These are phyloP conservation scores for Hypholoma sublateritium DNA, from an alignment of 768 basidiomycete species.

Conservation along the genomic window DNA sequence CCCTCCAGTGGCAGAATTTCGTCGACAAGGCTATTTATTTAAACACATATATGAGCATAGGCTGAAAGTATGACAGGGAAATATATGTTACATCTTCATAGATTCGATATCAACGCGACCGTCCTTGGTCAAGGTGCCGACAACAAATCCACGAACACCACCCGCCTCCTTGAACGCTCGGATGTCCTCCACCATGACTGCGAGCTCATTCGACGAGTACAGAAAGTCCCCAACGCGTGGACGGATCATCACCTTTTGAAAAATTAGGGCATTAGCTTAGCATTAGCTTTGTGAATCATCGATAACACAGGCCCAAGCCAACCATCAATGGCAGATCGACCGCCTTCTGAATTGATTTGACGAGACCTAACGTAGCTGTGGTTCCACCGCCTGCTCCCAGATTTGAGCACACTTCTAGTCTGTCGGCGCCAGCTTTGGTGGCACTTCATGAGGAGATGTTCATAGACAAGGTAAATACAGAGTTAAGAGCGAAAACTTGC, in stretches of 20 bases:
- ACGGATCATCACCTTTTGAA: constrained; percentile 70
- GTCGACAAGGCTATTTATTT: constrained; percentile 47
- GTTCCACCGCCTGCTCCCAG: constrained; percentile 76
- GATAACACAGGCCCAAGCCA: not conserved
- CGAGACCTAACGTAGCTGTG: constrained; percentile 77
- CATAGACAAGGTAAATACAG: not conserved
- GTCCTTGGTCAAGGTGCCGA: constrained; percentile 58
- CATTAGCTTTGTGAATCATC: not conserved
- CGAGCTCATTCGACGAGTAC: constrained; percentile 64
- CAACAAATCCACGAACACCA: constrained; percentile 60
- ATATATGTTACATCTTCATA: constrained; percentile 50
- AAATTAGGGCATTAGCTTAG: not conserved
- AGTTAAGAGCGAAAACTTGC: not conserved
- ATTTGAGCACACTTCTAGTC: constrained; percentile 76
- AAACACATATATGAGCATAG: not conserved
- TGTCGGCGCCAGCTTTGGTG: constrained; percentile 66
- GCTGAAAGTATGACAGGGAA: not conserved
- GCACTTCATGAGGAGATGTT: constrained; percentile 45
- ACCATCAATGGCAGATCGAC: constrained; percentile 70
- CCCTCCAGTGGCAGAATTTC: constrained; percentile 66
- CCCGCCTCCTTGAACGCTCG: constrained; percentile 53
- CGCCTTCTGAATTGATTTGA: constrained; percentile 52
- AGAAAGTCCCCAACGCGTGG: constrained; percentile 80
- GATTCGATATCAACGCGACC: constrained; percentile 59
- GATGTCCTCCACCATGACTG: constrained; percentile 78